phyloP scores from a whole-genome alignment of 2,329 filamentous ascomycete genomes.

The Fusarium pseudoanthophilum region DNA sequence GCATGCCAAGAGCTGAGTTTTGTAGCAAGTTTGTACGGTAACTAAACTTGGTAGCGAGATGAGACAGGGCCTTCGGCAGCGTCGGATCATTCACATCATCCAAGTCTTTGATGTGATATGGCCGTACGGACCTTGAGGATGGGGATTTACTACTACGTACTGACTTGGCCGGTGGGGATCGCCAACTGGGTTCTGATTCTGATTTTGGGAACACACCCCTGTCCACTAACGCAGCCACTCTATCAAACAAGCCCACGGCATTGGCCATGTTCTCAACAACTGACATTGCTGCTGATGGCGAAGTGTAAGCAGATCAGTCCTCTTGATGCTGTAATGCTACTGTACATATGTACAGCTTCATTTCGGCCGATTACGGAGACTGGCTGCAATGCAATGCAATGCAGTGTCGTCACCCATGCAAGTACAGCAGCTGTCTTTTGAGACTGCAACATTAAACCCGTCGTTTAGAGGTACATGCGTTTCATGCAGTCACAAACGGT shows the following conservation, averaged over 20 bases:
- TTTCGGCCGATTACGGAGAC: background rate
- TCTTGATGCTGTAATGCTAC: background rate
- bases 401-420: background rate
- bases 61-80: slow-evolving; percentile 8
- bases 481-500: slow-evolving; percentile 1
- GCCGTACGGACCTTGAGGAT: background rate
- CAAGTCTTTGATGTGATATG: background rate
- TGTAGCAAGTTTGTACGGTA: background rate
- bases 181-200: background rate
- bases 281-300: background rate
- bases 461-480: background rate
- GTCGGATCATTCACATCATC: slow-evolving; percentile 10
- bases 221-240: slow-evolving; percentile 21
- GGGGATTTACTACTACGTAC: background rate
- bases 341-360: background rate
- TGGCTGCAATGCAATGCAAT: background rate
- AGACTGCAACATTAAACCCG: slow-evolving; percentile 1
- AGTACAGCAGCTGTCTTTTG: background rate
- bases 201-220: background rate
- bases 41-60: background rate
- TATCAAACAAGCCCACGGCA: background rate
- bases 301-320: background rate
- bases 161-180: slow-evolving; percentile 5
- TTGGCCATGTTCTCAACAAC: background rate
- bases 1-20: slow-evolving; percentile 16